These are phyloP conservation scores for Phytopythium litorale DNA, from an alignment of 352 stramenopile genomes.

Conservation along the genomic window DNA sequence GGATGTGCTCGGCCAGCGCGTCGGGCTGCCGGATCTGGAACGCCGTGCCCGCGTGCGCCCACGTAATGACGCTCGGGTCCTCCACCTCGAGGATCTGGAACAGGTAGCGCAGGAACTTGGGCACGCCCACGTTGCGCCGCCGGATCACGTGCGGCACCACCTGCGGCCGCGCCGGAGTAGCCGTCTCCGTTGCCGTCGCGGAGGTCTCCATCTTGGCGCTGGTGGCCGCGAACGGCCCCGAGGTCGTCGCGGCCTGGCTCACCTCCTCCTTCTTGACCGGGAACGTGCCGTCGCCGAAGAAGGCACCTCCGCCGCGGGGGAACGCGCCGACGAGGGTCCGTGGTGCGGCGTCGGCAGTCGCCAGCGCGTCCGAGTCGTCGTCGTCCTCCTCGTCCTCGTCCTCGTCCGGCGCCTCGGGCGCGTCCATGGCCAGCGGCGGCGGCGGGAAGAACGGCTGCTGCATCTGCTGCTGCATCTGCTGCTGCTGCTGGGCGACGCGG, in stretches of 20 bases:
- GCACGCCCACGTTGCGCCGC: slow-evolving; percentile 58
- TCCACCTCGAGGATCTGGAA: slow-evolving; percentile 71
- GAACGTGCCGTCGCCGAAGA: background rate
- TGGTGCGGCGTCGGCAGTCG: background rate
- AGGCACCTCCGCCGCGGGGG: no score
- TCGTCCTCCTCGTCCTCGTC: background rate
- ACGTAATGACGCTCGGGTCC: slow-evolving; percentile 49
- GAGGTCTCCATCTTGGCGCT: background rate
- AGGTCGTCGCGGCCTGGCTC: background rate
- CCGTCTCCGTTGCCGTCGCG: background rate
- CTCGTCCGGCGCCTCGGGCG: background rate
- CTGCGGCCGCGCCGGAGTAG: background rate
- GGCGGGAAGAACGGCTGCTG: slow-evolving; percentile 1
- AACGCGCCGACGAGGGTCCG: background rate
- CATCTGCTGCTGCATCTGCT: background rate
- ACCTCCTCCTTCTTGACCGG: slow-evolving; percentile 1
- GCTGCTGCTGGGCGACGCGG: slow-evolving; percentile 3
- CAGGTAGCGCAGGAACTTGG: slow-evolving; percentile 66
- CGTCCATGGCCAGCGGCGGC: background rate
- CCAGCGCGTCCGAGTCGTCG: background rate
- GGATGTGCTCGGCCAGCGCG: slow-evolving; percentile 44
- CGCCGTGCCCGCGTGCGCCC: slow-evolving; percentile 62
- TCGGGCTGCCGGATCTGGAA: slow-evolving; percentile 71
- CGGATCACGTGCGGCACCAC: slow-evolving; percentile 26
- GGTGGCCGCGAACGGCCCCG: background rate